A percentile compares a stretch with the other conserved stretches of the same genome.
These are phyloP conservation scores for Ramicandelaber brevisporus DNA, from an alignment of 192 early-diverging fungal species.

Conservation along the genomic window DNA sequence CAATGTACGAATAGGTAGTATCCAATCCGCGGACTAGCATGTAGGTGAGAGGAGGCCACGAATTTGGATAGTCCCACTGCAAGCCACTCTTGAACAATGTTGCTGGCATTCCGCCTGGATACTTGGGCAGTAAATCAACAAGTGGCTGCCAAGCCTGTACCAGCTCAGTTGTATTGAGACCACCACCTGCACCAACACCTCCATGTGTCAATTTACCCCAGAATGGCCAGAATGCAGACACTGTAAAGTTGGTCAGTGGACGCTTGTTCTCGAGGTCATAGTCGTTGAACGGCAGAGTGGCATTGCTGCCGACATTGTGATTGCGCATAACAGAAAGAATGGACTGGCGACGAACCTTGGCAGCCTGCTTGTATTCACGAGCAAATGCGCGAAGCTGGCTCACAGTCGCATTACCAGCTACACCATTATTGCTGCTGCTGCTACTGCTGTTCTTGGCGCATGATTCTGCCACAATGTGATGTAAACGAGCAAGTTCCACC, in stretches of 20 bases:
- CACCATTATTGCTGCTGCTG: too few relatives aligned
- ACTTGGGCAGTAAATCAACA: constrained; percentile 7
- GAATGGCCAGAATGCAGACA: constrained; percentile 29
- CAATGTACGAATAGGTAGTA: neutral
- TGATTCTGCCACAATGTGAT: neutral
- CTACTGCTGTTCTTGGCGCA: neutral
- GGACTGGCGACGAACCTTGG: constrained; percentile 11
- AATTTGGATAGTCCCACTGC: constrained; percentile 53
- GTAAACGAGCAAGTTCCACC: constrained; percentile 6
- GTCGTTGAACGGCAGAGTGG: constrained; percentile 20
- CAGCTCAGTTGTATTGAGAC: constrained; percentile 6
- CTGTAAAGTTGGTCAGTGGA: constrained; percentile 11
- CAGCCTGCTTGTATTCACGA: constrained; percentile 5
- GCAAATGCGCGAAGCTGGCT: constrained; percentile 1
- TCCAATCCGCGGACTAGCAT: constrained; percentile 21
- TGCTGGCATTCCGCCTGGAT: constrained; percentile 31
- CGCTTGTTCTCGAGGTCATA: constrained; percentile 16
- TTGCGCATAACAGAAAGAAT: constrained; percentile 28
- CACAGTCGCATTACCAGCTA: constrained; percentile 6
- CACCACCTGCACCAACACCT: too few relatives aligned
- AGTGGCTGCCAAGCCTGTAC: constrained; percentile 15
- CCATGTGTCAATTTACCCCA: constrained; percentile 18
- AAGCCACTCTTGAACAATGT: constrained; percentile 24
- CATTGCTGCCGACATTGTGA: too few relatives aligned
- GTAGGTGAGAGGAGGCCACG: constrained; percentile 40